Evolutionary conservation across 306 rosid species (phyloP), one percentile per base, ranked within the genome.

Genomic region (Hylodesmum podocarpum): DNA sequence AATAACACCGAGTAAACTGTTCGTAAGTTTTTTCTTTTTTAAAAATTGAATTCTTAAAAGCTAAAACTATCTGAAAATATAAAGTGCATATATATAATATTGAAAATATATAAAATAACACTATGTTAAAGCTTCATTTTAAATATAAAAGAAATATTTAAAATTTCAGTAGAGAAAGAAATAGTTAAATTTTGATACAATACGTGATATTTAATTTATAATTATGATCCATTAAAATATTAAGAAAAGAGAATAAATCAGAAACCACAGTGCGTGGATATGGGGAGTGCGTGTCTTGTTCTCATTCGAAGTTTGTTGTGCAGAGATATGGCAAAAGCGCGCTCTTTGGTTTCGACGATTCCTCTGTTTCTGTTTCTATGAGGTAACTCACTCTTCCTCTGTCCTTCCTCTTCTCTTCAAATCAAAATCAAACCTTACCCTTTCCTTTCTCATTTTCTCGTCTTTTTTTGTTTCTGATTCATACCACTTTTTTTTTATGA

Each of bases 241-340:
- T 10, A 0, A 5, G 2, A 54, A 55, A 31, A 59, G 0, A 3
- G 41, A 28, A 44, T 6, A 65, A 37, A 76, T 50, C 59, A 0
- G 29, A 31, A 54, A 53, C 0, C 43, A 37, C 61, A 78, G 55
- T 73, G 21, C 18, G 79, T 3, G 78, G 86, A 75, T 79, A 66
- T 55, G 51, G 79, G 22, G 73, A 44, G 41, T 78, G 79, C 82
- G 84, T 85, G 88, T 57, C 88, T 64, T 47, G 31, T 74, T 29
- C 44, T 43, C 29, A 82, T 79, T 78, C 9, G 86, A 64, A 29
- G 76, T 67, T 81, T 37, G 19, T 8, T 70, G 55, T n/a, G 68
- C 40, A 73, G 27, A 54, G 79, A 61, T 70, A 74, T 78, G 64
- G 63, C 53, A 19, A 50, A 73, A 67, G 22, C 74, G 46, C 54